phyloP scores from a whole-genome alignment of 2,329 filamentous ascomycete genomes.

The Colletotrichum sp. region DNA sequence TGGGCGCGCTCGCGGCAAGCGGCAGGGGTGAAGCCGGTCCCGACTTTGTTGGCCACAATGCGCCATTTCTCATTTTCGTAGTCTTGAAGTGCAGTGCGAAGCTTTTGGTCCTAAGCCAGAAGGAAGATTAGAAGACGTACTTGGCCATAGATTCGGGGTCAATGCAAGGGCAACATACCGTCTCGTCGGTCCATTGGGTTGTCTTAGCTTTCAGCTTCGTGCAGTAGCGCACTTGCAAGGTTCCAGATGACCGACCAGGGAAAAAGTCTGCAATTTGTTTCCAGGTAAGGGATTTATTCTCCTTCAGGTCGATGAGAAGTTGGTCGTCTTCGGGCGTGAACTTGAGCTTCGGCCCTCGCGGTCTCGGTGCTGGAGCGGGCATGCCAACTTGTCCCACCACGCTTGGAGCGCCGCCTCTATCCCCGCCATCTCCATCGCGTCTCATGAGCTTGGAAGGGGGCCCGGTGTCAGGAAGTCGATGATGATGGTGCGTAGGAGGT shows the following conservation, averaged over 20 bases:
- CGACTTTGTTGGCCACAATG: slow-evolving; percentile 88
- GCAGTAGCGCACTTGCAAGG: slow-evolving; percentile 91
- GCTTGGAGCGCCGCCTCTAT: slow-evolving; percentile 72
- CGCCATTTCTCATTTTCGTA: slow-evolving; percentile 95
- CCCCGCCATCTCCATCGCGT: slow-evolving; percentile 58
- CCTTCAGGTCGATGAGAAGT: slow-evolving; percentile 86
- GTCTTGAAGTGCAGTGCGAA: slow-evolving; percentile 77
- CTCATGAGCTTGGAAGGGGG: slow-evolving; percentile 72
- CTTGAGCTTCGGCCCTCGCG: slow-evolving; percentile 88
- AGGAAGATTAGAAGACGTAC: slow-evolving; percentile 15
- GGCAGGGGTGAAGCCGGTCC: slow-evolving; percentile 84
- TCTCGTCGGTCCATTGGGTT: slow-evolving; percentile 91
- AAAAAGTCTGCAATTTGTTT: slow-evolving; percentile 98
- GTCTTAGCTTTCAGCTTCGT: slow-evolving; percentile 95
- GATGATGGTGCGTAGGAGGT: slow-evolving; percentile 76
- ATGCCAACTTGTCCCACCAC: slow-evolving; percentile 87
- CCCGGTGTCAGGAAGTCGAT: slow-evolving; percentile 76
- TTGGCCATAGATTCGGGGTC: background rate
- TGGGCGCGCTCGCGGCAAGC: slow-evolving; percentile 83
- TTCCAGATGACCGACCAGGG: slow-evolving; percentile 86
- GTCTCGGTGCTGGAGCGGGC: slow-evolving; percentile 80
- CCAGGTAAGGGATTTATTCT: slow-evolving; percentile 94
- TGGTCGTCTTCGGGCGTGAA: slow-evolving; percentile 93
- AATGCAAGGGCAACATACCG: slow-evolving; percentile 62
- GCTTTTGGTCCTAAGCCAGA: slow-evolving; percentile 70